Evolutionary conservation across 768 basidiomycete species (phyloP).

Genomic region (Pleurotus tuoliensis): DNA sequence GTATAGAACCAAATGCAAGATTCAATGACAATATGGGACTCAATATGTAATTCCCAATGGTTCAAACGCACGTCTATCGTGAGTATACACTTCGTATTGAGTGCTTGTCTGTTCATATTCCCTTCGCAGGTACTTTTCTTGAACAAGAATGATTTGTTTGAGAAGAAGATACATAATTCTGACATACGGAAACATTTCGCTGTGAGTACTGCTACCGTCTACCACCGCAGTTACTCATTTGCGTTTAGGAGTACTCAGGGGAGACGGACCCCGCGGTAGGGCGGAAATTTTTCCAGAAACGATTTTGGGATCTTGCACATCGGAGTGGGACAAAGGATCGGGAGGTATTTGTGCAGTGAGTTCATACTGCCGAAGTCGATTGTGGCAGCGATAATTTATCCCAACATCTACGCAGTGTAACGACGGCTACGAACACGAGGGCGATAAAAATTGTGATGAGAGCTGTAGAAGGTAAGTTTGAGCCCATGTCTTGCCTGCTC

Average conservation of each 20-base stretch:
- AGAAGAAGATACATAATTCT: constrained; percentile 74
- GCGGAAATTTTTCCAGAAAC: constrained; percentile 85
- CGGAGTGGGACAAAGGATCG: constrained; percentile 86
- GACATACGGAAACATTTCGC: constrained; percentile 89
- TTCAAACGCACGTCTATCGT: constrained; percentile 93
- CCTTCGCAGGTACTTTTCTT: constrained; percentile 77
- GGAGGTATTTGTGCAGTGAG: constrained; percentile 93
- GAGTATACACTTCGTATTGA: constrained; percentile 22
- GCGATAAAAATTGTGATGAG: constrained; percentile 91
- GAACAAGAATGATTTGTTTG: constrained; percentile 94
- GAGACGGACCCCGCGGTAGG: constrained; percentile 55
- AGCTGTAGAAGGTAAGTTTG: constrained; percentile 81
- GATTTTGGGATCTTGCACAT: constrained; percentile 78
- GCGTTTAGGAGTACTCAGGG: constrained; percentile 72
- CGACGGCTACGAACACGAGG: constrained; percentile 90
- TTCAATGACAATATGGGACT: constrained; percentile 96
- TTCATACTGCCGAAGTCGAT: constrained; percentile 13
- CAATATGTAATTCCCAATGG: constrained; percentile 97
- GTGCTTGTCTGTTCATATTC: background rate
- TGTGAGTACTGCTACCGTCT: constrained; percentile 34
- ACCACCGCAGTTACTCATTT: constrained; percentile 43
- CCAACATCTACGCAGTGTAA: constrained; percentile 50
- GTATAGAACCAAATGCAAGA: constrained; percentile 96
- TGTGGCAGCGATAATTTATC: background rate
- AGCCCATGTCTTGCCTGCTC: background rate